Conservation (phyloP, 495 filamentous ascomycete species). For the Lasiosphaeria hispida region DNA sequence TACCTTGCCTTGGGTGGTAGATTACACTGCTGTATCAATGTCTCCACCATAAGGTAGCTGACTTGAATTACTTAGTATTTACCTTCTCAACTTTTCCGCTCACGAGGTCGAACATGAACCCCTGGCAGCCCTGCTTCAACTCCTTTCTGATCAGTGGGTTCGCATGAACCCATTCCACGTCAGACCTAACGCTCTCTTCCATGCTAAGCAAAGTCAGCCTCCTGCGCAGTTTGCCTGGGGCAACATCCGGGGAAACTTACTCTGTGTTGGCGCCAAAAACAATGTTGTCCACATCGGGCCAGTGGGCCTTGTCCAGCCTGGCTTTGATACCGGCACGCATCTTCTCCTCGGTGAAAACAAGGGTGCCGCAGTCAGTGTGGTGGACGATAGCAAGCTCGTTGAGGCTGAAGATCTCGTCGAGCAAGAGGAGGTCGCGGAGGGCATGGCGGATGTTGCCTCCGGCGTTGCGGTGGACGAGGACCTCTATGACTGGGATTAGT, state of each 20-base stretch:
- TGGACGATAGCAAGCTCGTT: slow-evolving; percentile 25
- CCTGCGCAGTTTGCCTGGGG: neutral
- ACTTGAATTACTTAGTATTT: neutral
- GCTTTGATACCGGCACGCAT: slow-evolving; percentile 8
- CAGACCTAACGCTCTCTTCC: slow-evolving; percentile 1
- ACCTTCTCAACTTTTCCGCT: neutral
- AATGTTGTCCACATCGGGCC: slow-evolving; percentile 18
- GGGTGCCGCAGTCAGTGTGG: slow-evolving; percentile 27
- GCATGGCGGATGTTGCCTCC: slow-evolving; percentile 24
- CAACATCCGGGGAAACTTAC: slow-evolving; percentile 3
- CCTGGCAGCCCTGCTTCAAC: slow-evolving; percentile 6
- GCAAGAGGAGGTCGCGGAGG: slow-evolving; percentile 23
- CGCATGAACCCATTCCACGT: slow-evolving; percentile 6
- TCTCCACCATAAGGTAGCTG: too few species aligned
- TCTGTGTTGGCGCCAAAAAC: slow-evolving; percentile 6
- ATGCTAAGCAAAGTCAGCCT: neutral
- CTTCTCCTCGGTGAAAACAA: slow-evolving; percentile 16
- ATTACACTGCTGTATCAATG: too few species aligned
- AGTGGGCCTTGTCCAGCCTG: neutral
- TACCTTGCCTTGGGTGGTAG: too few species aligned
- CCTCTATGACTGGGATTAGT: slow-evolving; percentile 5
- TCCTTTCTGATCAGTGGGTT: slow-evolving; percentile 1
- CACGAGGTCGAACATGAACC: neutral
- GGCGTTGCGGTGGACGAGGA: slow-evolving; percentile 24
- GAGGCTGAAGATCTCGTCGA: slow-evolving; percentile 21